Conservation (phyloP, 805 yeast species). For the Ogataea chonburiensis region DNA sequence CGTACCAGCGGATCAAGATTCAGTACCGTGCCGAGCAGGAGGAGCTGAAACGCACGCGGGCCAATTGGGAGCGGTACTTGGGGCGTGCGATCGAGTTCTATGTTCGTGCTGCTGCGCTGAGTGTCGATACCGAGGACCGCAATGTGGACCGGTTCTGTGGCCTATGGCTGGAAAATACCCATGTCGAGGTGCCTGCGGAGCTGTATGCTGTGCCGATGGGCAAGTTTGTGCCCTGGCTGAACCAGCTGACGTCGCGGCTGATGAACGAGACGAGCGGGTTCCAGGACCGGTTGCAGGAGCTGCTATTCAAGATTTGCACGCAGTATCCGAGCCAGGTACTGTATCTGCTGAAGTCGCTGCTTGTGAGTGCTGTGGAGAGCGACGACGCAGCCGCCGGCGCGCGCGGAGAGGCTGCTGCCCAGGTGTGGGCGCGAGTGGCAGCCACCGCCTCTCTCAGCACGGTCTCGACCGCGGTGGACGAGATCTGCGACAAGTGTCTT, state of each 20-base stretch:
- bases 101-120: slow-evolving; percentile 50
- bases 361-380: slow-evolving; percentile 32
- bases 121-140: slow-evolving; percentile 44
- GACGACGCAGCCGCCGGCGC: slow-evolving; percentile 42
- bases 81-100: slow-evolving; percentile 58
- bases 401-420: slow-evolving; percentile 51
- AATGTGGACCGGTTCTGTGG: slow-evolving; percentile 77
- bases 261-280: slow-evolving; percentile 48
- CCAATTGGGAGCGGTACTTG: slow-evolving; percentile 39
- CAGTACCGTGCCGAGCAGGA: slow-evolving; percentile 50
- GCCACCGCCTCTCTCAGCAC: slow-evolving; percentile 6
- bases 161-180: slow-evolving; percentile 67
- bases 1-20: slow-evolving; percentile 45
- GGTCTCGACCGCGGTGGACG: slow-evolving; percentile 43
- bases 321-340: slow-evolving; percentile 73
- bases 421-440: slow-evolving; percentile 44
- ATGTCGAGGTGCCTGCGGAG: slow-evolving; percentile 32
- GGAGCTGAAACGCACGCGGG: slow-evolving; percentile 41
- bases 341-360: slow-evolving; percentile 59
- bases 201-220: slow-evolving; percentile 47
- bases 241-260: slow-evolving; percentile 75
- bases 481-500: slow-evolving; percentile 51
- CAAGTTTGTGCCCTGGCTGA: slow-evolving; percentile 76
- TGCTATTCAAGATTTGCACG: slow-evolving; percentile 39
- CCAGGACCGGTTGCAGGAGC: slow-evolving; percentile 48